Conservation (phyloP, 148 eudicot genomes). For the Vaccinium vitisidaea region DNA sequence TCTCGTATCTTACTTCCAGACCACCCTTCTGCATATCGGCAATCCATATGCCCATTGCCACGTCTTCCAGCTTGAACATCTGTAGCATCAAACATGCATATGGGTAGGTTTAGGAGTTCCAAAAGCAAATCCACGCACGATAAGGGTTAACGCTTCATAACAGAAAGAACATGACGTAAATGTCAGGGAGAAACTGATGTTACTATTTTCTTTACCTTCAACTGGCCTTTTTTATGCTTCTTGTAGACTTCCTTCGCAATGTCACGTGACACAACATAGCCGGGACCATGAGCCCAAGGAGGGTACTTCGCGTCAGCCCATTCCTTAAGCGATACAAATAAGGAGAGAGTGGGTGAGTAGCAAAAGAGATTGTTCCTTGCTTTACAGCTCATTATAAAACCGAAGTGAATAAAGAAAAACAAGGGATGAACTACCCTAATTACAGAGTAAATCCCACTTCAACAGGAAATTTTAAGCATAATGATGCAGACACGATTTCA, state of each 20-base stretch:
- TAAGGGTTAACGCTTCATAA: background rate
- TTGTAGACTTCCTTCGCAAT: constrained; percentile 62
- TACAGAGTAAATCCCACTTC: background rate
- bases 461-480: background rate
- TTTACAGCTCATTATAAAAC: background rate
- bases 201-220: constrained; percentile 50
- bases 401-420: background rate
- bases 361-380: background rate
- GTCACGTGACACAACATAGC: constrained; percentile 80
- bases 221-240: constrained; percentile 53
- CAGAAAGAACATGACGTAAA: background rate
- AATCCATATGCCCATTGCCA: constrained; percentile 99
- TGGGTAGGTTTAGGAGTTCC: constrained; percentile 7
- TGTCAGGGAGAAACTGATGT: background rate
- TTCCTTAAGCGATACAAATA: constrained; percentile 50
- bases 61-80: constrained; percentile 98
- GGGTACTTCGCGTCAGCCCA: constrained; percentile 82
- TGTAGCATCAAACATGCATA: constrained; percentile 21
- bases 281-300: constrained; percentile 97
- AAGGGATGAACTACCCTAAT: background rate
- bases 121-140: background rate
- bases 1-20: constrained; percentile 60
- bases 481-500: background rate
- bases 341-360: background rate
- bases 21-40: constrained; percentile 74